These are phyloP conservation scores for Mortierella sp. DNA, from an alignment of 371 early-diverging fungal genomes.

Conservation along the genomic window DNA sequence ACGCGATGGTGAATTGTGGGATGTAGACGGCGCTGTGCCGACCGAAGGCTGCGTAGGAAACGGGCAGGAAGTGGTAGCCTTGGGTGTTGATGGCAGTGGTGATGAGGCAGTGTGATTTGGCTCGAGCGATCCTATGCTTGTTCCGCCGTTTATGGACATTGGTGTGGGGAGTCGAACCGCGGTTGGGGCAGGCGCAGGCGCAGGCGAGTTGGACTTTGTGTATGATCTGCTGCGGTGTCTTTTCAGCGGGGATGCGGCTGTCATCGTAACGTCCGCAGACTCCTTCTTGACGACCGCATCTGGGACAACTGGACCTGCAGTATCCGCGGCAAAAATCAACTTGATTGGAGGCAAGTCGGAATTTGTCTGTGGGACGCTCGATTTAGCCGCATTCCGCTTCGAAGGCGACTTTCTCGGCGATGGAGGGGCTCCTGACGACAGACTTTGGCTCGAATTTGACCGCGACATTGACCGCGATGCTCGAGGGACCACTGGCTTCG, in stretches of 20 bases:
- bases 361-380: neutral
- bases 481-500: neutral
- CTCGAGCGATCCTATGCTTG: neutral
- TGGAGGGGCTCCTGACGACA: neutral
- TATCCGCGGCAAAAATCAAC: neutral
- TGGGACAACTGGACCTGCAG: neutral
- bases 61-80: neutral
- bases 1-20: neutral
- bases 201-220: conserved; percentile 18
- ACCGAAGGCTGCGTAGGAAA: neutral
- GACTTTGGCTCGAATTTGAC: neutral
- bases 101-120: neutral
- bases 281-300: neutral
- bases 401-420: neutral
- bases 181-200: conserved; percentile 14
- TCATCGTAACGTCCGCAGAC: neutral
- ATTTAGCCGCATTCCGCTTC: neutral
- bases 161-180: conserved; percentile 33
- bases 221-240: conserved; percentile 13
- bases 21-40: neutral
- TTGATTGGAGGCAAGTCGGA: neutral
- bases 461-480: neutral
- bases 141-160: conserved; percentile 24
- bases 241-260: neutral
- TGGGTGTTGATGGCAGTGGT: neutral